A percentile compares a stretch with the other conserved stretches of the same genome.
These are phyloP conservation scores for Chlorophyllum brunneum DNA, from an alignment of 768 basidiomycete species.

Conservation along the genomic window DNA sequence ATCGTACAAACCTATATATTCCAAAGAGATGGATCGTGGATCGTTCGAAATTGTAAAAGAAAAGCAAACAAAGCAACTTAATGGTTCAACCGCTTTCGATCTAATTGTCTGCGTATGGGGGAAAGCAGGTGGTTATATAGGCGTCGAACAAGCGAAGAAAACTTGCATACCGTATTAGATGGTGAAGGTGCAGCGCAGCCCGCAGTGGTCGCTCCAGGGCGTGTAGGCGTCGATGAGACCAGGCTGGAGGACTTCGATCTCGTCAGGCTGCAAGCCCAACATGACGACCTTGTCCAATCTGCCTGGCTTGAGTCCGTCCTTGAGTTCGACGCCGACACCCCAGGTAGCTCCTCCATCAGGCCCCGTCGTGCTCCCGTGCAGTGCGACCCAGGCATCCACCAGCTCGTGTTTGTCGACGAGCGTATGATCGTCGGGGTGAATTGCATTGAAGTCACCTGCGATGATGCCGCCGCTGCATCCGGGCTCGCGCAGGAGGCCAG, in stretches of 20 bases:
- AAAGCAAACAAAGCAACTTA: background rate
- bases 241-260: conserved; percentile 34
- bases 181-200: conserved; percentile 28
- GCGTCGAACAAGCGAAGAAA: background rate
- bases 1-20: no score
- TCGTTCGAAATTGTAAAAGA: no score
- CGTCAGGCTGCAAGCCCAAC: conserved; percentile 28
- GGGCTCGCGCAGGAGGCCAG: conserved; percentile 33
- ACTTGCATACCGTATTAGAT: background rate
- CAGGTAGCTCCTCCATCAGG: conserved; percentile 33
- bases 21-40: no score
- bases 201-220: conserved; percentile 35
- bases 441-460: conserved; percentile 46
- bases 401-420: conserved; percentile 34
- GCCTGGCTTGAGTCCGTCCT: conserved; percentile 23
- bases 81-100: background rate
- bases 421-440: conserved; percentile 29
- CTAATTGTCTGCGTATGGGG: background rate
- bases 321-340: conserved; percentile 27
- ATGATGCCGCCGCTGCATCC: conserved; percentile 39
- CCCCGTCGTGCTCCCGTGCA: conserved; percentile 31
- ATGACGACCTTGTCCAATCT: conserved; percentile 40
- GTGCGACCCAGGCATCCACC: conserved; percentile 38
- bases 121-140: background rate
- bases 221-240: conserved; percentile 26